phyloP scores from a whole-genome alignment of 352 stramenopile genomes.

The Phytophthora ohioensis region DNA sequence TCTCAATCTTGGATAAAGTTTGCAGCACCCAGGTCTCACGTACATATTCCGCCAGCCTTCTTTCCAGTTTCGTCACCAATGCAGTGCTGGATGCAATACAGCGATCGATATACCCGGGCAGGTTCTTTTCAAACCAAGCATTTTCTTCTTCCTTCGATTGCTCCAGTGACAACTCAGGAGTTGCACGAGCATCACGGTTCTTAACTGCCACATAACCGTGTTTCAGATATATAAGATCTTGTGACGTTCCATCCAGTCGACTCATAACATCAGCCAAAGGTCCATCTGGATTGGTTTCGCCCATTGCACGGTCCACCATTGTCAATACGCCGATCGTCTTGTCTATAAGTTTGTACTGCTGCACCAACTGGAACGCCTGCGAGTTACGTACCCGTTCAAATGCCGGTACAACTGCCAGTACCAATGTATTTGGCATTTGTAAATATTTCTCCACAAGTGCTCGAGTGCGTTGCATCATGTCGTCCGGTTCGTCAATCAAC shows the following conservation, averaged over 20 bases:
- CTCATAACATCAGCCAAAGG: slow-evolving; percentile 38
- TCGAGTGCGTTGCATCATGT: slow-evolving; percentile 55
- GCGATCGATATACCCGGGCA: slow-evolving; percentile 36
- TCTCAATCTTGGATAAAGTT: slow-evolving; percentile 8
- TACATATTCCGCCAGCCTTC: slow-evolving; percentile 48
- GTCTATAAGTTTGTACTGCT: slow-evolving; percentile 44
- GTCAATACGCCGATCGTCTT: slow-evolving; percentile 55
- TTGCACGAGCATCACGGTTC: slow-evolving; percentile 42
- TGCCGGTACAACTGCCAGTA: slow-evolving; percentile 51
- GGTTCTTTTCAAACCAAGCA: slow-evolving; percentile 39
- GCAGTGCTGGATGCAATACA: slow-evolving; percentile 39
- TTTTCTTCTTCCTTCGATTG: slow-evolving; percentile 37
- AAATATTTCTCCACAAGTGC: slow-evolving; percentile 50
- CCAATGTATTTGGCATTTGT: slow-evolving; percentile 43
- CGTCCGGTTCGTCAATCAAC: slow-evolving; percentile 37
- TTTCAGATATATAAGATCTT: slow-evolving; percentile 45
- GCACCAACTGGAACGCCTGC: slow-evolving; percentile 57
- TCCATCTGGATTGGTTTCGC: slow-evolving; percentile 31
- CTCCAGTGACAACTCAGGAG: slow-evolving; percentile 26
- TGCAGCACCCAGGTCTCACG: slow-evolving; percentile 35
- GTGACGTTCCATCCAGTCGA: slow-evolving; percentile 37
- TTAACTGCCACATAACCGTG: slow-evolving; percentile 53
- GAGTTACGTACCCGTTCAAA: slow-evolving; percentile 48
- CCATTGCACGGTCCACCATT: slow-evolving; percentile 48
- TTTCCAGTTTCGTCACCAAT: slow-evolving; percentile 41